Evolutionary conservation across 768 basidiomycete genomes (phyloP), one percentile per base, ranked within the genome.

Genomic region (Auricularia heimuer): DNA sequence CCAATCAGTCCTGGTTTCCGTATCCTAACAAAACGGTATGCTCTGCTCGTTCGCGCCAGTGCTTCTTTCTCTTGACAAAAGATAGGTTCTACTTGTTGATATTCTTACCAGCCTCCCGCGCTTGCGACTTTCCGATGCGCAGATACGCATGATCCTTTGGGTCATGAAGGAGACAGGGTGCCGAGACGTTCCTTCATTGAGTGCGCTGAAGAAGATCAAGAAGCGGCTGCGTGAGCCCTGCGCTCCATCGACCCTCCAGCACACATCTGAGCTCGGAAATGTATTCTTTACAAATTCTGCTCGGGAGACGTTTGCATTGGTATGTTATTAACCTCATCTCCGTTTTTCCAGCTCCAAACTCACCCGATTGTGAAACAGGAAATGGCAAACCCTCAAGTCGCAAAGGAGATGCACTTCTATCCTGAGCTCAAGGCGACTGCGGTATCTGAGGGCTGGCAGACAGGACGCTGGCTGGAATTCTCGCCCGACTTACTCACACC

Each of bases 401-500:
- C 3, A 1, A 39, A 39, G 39, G 39, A 39, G 3, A 39, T 39
- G 7, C 39, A 12, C 2, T 39, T 39, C 7, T 39, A 39, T 12
- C 39, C 39, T 29, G 29, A 29, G 29, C 29, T 29, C 29, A 29
- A 39, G 39, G 39, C 39, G 39, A 39, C 39, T 8, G 7, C 39
- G 8, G 2, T 39, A 1, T 39, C 39, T 1, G 39, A 39, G 39
- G 39, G 39, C 39, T 39, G 39, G 39, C 39, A 29, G 29, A 29
- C 29, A 29, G 29, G 29, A 1, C 29, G 29, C 2, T 29, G 29
- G 29, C 29, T 29, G 47, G 65, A 64, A 33, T 10, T 64, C n/a
- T 10, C 51, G n/a, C 64, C 34, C 11, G 54, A 64, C 12, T 14
- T 58, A 33, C 45, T 69, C 2, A 68, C 69, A 14, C 69, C 69